Evolutionary conservation across 768 basidiomycete species (phyloP).

Genomic region (Botryobasidium botryosum): DNA sequence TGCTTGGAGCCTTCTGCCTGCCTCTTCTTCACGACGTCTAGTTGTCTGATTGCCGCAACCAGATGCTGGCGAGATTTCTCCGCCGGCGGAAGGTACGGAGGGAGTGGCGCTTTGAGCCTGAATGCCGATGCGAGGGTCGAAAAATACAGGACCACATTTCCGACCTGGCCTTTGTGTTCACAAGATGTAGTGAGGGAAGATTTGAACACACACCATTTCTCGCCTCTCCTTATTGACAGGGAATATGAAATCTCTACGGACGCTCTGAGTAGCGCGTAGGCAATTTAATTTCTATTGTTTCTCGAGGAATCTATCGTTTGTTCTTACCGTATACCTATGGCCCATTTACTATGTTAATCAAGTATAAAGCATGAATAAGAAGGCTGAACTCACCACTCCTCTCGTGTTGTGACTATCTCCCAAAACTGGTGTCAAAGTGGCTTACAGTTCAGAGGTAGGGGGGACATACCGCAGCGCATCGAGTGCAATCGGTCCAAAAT

Average conservation of each 20-base stretch:
- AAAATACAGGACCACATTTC: conserved; percentile 84
- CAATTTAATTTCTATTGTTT: no score
- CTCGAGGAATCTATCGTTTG: no score
- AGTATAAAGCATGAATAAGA: conserved; percentile 5
- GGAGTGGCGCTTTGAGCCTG: conserved; percentile 77
- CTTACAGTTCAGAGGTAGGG: background rate
- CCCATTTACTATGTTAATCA: background rate
- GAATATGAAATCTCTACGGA: conserved; percentile 72
- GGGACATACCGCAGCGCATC: conserved; percentile 51
- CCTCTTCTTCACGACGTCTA: conserved; percentile 79
- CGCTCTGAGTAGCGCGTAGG: conserved; percentile 32
- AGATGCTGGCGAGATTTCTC: conserved; percentile 67
- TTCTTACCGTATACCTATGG: background rate
- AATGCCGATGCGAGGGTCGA: conserved; percentile 67
- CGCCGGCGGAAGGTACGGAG: conserved; percentile 88
- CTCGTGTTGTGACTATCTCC: conserved; percentile 60
- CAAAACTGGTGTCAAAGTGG: background rate
- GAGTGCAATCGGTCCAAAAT: conserved; percentile 83
- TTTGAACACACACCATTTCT: conserved; percentile 39
- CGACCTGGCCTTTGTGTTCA: conserved; percentile 35
- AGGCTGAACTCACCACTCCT: conserved; percentile 56
- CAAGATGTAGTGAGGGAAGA: background rate
- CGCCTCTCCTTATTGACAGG: conserved; percentile 80
- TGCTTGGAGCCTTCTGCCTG: conserved; percentile 70
- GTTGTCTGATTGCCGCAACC: conserved; percentile 63